Percentiles rank a stretch among this genome's conserved stretches.
Evolutionary conservation across 2,329 filamentous ascomycete genomes (phyloP).

Genomic region (Zymoseptoria tritici): DNA sequence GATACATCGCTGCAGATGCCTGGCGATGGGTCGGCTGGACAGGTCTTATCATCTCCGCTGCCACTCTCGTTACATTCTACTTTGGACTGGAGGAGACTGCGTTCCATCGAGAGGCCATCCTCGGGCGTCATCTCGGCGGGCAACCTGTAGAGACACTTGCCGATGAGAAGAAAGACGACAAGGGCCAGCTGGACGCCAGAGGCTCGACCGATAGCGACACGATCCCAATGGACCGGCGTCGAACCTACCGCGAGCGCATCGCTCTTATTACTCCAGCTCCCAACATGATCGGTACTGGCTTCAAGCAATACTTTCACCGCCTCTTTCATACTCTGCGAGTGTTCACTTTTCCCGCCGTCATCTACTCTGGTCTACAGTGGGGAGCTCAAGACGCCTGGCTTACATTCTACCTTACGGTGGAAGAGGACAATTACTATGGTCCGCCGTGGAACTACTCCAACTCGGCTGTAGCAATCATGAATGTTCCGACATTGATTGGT

Average conservation of each 20-base stretch:
- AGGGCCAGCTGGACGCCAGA: conserved; percentile 2
- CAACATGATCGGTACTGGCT: conserved; percentile 47
- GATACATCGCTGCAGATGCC: conserved; percentile 42
- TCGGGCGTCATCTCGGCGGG: conserved; percentile 22
- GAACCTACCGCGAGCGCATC: conserved; percentile 50
- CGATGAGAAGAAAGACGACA: conserved; percentile 8
- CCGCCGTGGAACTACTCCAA: conserved; percentile 50
- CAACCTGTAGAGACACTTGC: neutral
- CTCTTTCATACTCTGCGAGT: conserved; percentile 51
- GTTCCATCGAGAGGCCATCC: conserved; percentile 39
- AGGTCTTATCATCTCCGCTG: conserved; percentile 43
- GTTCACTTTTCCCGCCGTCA: conserved; percentile 51
- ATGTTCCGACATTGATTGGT: conserved; percentile 49
- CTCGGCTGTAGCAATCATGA: conserved; percentile 50
- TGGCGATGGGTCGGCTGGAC: conserved; percentile 52
- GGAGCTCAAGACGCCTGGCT: conserved; percentile 54
- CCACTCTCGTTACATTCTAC: conserved; percentile 42
- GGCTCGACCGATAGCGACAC: conserved; percentile 2
- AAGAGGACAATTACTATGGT: conserved; percentile 50
- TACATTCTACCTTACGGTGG: conserved; percentile 52
- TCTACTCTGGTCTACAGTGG: conserved; percentile 53
- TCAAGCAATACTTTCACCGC: conserved; percentile 47
- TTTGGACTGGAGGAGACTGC: conserved; percentile 49
- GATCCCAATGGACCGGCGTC: conserved; percentile 25
- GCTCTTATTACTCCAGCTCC: conserved; percentile 49